Percentiles rank a stretch among this genome's conserved stretches.
These are phyloP conservation scores for Sporothrix brunneoviolacea DNA, from an alignment of 2,329 filamentous ascomycete species.

Conservation along the genomic window DNA sequence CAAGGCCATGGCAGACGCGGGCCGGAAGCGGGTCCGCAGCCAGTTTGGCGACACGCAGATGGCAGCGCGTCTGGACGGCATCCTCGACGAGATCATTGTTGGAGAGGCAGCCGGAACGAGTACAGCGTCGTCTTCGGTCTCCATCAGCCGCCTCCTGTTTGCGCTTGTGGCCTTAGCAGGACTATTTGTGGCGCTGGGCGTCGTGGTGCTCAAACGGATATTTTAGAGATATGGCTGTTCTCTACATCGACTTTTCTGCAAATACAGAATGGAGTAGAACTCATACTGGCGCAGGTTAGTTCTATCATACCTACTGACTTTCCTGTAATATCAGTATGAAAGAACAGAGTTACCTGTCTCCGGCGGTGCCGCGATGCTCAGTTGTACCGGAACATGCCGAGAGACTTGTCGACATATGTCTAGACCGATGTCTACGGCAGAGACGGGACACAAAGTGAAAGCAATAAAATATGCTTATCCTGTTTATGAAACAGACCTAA, in stretches of 20 bases:
- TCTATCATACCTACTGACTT: too few species aligned
- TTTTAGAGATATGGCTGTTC: neutral
- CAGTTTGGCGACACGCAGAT: slow-evolving; percentile 78
- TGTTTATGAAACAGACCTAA: too few species aligned
- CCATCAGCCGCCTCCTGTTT: neutral
- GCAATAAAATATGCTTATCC: too few species aligned
- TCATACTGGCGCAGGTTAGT: too few species aligned
- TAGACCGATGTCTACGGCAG: too few species aligned
- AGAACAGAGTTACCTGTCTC: too few species aligned
- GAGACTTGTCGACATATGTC: too few species aligned
- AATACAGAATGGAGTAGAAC: too few species aligned
- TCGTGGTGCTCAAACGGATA: neutral
- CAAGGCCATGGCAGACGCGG: slow-evolving; percentile 58
- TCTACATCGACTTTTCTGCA: too few species aligned
- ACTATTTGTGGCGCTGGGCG: neutral
- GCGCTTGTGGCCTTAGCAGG: neutral
- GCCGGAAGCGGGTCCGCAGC: slow-evolving; percentile 58
- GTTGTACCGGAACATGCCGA: too few species aligned
- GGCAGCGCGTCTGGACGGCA: slow-evolving; percentile 65
- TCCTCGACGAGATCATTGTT: slow-evolving; percentile 48
- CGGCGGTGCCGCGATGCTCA: too few species aligned
- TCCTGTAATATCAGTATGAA: too few species aligned
- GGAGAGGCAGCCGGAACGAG: neutral
- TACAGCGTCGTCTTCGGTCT: neutral
- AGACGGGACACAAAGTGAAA: neutral